A percentile compares a stretch with the other conserved stretches of the same genome.
Conservation (phyloP, 306 rosid species). For the Potentilla sterilis region DNA sequence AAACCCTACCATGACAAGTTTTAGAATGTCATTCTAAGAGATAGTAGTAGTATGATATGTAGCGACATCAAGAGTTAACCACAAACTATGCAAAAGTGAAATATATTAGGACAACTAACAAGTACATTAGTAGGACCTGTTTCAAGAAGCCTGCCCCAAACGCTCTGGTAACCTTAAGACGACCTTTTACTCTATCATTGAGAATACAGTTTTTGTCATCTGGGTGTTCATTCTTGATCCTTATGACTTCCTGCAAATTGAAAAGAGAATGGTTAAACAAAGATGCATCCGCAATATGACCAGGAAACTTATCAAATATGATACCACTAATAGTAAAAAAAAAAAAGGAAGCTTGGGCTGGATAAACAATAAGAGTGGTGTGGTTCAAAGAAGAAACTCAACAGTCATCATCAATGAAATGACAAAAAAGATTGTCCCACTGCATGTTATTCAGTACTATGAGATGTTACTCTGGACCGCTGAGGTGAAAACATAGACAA, state of each 20-base stretch:
- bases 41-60: neutral
- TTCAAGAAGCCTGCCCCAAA: slow-evolving; percentile 98
- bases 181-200: slow-evolving; percentile 93
- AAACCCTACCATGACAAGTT: neutral
- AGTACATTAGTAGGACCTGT: slow-evolving; percentile 54
- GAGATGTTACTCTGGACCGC: slow-evolving; percentile 2
- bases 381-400: slow-evolving; percentile 12
- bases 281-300: slow-evolving; percentile 18
- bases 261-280: slow-evolving; percentile 15
- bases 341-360: neutral
- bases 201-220: slow-evolving; percentile 85
- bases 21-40: neutral
- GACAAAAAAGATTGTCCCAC: slow-evolving; percentile 4
- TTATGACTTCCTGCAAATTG: slow-evolving; percentile 71
- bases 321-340: neutral
- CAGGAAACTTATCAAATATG: slow-evolving; percentile 8
- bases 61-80: neutral
- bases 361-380: slow-evolving; percentile 2
- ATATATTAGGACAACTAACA: neutral
- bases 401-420: slow-evolving; percentile 10
- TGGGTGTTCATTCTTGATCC: slow-evolving; percentile 91
- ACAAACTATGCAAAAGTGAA: slow-evolving; percentile 10
- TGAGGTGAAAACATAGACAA: neutral
- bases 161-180: slow-evolving; percentile 96
- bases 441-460: neutral